These are phyloP conservation scores for Botrytis fabae DNA, from an alignment of 2,329 filamentous ascomycete genomes.

Conservation along the genomic window DNA sequence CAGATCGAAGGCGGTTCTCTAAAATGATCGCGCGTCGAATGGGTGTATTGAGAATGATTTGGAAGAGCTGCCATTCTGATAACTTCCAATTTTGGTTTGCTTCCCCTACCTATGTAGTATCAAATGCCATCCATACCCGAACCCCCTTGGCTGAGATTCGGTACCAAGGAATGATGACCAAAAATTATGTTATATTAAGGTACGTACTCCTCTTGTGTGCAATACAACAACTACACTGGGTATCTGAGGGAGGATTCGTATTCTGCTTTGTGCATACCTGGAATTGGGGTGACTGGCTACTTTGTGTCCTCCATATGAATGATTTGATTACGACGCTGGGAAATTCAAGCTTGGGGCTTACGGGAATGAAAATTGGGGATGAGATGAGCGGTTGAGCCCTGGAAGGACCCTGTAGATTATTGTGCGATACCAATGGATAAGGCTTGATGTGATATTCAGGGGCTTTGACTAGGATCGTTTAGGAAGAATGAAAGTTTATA, in stretches of 20 bases:
- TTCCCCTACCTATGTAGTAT: background rate
- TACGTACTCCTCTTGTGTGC: background rate
- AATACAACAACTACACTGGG: background rate
- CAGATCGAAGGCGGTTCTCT: conserved; percentile 35
- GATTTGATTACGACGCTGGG: conserved; percentile 15
- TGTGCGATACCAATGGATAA: conserved; percentile 14
- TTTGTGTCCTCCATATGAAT: background rate
- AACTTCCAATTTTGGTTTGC: background rate
- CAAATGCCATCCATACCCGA: conserved; percentile 16
- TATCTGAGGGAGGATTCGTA: background rate
- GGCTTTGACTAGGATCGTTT: background rate
- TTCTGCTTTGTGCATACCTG: background rate
- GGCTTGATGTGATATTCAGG: conserved; percentile 6
- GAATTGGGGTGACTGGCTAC: background rate
- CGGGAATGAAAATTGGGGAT: background rate
- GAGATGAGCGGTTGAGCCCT: too few relatives aligned
- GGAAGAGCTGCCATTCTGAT: conserved; percentile 30
- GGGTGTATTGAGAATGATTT: conserved; percentile 31
- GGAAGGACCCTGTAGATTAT: background rate
- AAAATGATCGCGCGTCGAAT: conserved; percentile 35
- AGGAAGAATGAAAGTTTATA: background rate
- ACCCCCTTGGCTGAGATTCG: background rate
- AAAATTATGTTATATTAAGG: background rate
- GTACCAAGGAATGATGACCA: conserved; percentile 7
- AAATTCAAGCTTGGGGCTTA: background rate